These are phyloP conservation scores for Scedosporium minutisporum DNA, from an alignment of 2,329 filamentous ascomycete genomes.

Conservation along the genomic window DNA sequence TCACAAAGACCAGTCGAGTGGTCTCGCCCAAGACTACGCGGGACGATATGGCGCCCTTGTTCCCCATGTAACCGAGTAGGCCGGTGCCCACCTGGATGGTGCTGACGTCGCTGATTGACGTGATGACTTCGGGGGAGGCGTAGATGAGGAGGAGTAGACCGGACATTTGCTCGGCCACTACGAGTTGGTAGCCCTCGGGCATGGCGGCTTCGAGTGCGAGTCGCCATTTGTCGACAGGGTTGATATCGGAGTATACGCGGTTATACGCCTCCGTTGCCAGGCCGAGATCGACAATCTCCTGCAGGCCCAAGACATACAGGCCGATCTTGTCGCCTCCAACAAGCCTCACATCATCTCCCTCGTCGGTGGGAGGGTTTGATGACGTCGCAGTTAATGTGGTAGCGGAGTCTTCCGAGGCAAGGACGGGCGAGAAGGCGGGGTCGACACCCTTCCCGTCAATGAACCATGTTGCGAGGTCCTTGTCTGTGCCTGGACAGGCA, in stretches of 20 bases:
- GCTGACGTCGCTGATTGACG: constrained; percentile 71
- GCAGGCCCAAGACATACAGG: constrained; percentile 81
- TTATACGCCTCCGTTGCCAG: constrained; percentile 70
- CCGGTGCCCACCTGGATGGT: constrained; percentile 80
- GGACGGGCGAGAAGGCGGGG: constrained; percentile 44
- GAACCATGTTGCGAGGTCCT: constrained; percentile 85
- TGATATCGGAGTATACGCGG: constrained; percentile 60
- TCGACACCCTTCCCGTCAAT: constrained; percentile 64
- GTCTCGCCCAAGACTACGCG: constrained; percentile 82
- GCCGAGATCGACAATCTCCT: constrained; percentile 84
- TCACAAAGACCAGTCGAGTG: constrained; percentile 80
- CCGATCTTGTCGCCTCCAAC: constrained; percentile 62
- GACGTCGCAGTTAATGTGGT: constrained; percentile 29
- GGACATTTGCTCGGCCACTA: constrained; percentile 76
- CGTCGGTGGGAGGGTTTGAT: constrained; percentile 29
- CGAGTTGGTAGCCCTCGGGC: constrained; percentile 64
- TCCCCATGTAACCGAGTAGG: constrained; percentile 85
- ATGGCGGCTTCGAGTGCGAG: constrained; percentile 62
- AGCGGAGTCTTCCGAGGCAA: constrained; percentile 18
- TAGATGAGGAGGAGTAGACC: constrained; percentile 80
- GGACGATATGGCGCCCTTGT: constrained; percentile 82
- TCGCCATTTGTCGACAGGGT: constrained; percentile 70
- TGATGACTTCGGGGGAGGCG: constrained; percentile 65
- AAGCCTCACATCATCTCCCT: constrained; percentile 33
- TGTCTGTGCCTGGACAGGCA: constrained; percentile 71